Conservation (phyloP, 257 asterid species). For the Capsicum pubescens region DNA sequence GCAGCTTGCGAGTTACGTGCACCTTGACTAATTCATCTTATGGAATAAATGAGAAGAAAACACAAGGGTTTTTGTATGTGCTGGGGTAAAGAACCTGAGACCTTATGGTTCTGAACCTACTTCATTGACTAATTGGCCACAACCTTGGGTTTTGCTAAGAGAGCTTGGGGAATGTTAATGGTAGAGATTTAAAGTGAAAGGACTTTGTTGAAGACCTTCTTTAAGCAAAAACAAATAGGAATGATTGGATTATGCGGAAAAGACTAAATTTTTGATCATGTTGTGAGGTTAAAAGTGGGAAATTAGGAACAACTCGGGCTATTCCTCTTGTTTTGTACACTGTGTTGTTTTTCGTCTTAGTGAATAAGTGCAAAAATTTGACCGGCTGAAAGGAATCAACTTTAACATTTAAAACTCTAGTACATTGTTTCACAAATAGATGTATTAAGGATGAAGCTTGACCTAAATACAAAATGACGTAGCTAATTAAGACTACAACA, state of each 20-base stretch:
- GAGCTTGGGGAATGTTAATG: background rate
- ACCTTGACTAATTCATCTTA: too few relatives aligned
- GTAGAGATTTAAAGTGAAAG: background rate
- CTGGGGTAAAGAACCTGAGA: too few relatives aligned
- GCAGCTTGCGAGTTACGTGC: too few relatives aligned
- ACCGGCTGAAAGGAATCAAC: background rate
- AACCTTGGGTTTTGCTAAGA: slow-evolving; percentile 6
- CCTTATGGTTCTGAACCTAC: too few relatives aligned
- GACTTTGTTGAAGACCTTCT: background rate
- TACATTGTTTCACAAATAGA: background rate
- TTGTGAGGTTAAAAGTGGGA: background rate
- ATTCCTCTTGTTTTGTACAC: background rate
- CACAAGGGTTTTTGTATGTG: too few relatives aligned
- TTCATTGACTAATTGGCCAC: too few relatives aligned
- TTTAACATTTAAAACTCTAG: slow-evolving; percentile 17
- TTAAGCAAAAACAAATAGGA: background rate
- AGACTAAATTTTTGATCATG: background rate
- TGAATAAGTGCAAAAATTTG: background rate
- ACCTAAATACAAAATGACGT: background rate
- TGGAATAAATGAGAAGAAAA: too few relatives aligned
- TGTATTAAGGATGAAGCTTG: slow-evolving; percentile 23
- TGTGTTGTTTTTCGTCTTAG: background rate
- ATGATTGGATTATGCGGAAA: background rate
- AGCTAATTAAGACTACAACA: too few relatives aligned
- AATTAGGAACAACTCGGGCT: background rate